Base-by-base conservation (phyloP, 2,329 filamentous ascomycete genomes). In the Venturia asperata region DNA sequence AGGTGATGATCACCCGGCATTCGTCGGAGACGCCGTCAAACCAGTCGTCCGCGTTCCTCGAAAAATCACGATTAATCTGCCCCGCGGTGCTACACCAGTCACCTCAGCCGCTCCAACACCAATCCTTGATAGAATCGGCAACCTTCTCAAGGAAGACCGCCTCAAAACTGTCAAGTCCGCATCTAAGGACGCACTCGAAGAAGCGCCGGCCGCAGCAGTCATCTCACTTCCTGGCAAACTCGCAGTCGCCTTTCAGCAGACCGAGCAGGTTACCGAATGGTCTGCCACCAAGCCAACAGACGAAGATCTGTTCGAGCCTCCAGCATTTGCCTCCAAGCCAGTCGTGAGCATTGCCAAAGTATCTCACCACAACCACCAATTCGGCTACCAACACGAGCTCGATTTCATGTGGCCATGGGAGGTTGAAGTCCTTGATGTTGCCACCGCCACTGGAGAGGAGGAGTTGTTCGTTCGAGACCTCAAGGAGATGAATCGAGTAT, bases 301-400 rank as follows among this genome's bases (percentile, higher is more conserved):
- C n/a, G 56, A 65, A 10, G 52, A 61, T 15, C 45, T 55, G 27
- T 37, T 65, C 41, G 64, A 65, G 27, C 37, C 39, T 15, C 64
- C 42, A 27, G 64, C 21, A 24, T 65, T 65, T 42, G 64, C 52
- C 19, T 65, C 64, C 37, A 61, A 45, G 30, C 63, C 63, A 30
- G 24, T 27, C 13, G 63, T 64, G 21, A 19, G 52, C n/a, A 27
- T 64, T 17, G 39, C 63, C 11, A 64, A 24, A 4, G 30, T 64
- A 5, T 37, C 43, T 15, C 61, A 63, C 43, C n/a, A 52, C n/a
- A 63, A 63, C 34, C 61, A 63, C 24, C 61, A 63, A 10, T 49
- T 63, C 42, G 61, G 61, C 45, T 63, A 63, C 43, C 43, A 45
- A 24, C 61, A 63, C 27, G 41, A 63, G 34, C 34, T 39, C 9